phyloP scores from a whole-genome alignment of 257 asterid genomes.

The Jacaranda copaia region DNA sequence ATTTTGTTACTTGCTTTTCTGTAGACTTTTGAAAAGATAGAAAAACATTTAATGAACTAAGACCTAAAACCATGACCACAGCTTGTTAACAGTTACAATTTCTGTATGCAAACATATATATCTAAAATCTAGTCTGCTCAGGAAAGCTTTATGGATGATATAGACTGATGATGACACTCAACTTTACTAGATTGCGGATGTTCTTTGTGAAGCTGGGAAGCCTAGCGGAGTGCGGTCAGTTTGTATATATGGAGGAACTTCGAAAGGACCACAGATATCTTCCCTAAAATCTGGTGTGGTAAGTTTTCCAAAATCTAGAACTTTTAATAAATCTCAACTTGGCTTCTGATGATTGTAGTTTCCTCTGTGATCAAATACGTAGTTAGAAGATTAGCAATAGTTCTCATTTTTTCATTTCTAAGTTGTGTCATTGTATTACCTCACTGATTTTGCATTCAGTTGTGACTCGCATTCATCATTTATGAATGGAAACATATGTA shows the following conservation, averaged over 20 bases:
- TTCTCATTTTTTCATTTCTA: not conserved
- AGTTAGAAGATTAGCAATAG: not conserved
- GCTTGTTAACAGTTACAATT: not conserved
- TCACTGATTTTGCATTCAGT: not conserved
- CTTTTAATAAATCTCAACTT: conserved; percentile 3
- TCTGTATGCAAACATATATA: not conserved
- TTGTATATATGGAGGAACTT: conserved; percentile 91
- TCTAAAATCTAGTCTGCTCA: conserved; percentile 5
- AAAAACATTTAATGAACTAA: not conserved
- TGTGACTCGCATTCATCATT: not conserved
- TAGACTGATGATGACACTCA: conserved; percentile 30
- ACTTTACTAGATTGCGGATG: conserved; percentile 80
- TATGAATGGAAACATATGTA: not conserved
- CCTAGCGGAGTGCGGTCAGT: conserved; percentile 78
- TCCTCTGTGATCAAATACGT: not conserved
- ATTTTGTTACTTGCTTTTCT: not conserved
- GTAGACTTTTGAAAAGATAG: conserved; percentile 1
- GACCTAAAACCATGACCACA: not conserved
- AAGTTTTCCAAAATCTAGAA: conserved; percentile 41
- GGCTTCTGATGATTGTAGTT: conserved; percentile 7
- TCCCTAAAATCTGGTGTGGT: conserved; percentile 93
- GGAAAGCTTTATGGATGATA: conserved; percentile 11
- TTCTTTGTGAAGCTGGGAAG: conserved; percentile 89
- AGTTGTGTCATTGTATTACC: not conserved
- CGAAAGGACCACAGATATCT: conserved; percentile 91